These are phyloP conservation scores for Zoysia matrella DNA, from an alignment of 202 grass and related monocot species.

Conservation along the genomic window DNA sequence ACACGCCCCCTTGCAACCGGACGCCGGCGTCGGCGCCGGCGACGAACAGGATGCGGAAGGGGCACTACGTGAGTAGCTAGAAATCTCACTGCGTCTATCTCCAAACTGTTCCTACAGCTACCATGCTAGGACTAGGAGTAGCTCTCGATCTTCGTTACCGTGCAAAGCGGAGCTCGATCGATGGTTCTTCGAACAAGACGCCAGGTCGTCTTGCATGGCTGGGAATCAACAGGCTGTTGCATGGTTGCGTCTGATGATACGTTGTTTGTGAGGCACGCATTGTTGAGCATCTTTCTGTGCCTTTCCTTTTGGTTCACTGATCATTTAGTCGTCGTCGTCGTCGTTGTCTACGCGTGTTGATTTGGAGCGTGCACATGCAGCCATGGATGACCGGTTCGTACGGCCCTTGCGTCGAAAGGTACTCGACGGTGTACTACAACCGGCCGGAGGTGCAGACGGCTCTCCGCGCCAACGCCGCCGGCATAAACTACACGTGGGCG, in stretches of 20 bases:
- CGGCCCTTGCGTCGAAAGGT: slow-evolving; percentile 72
- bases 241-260: too few relatives aligned
- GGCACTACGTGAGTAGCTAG: slow-evolving; percentile 56
- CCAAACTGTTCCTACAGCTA: too few relatives aligned
- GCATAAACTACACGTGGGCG: not conserved
- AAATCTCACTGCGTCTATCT: too few relatives aligned
- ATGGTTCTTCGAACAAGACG: too few relatives aligned
- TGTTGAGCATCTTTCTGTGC: too few relatives aligned
- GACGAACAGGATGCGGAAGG: slow-evolving; percentile 7
- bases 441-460: slow-evolving; percentile 70
- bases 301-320: not conserved
- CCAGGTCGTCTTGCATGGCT: too few relatives aligned
- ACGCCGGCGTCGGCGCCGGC: not conserved
- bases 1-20: slow-evolving; percentile 69
- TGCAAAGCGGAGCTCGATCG: too few relatives aligned
- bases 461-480: slow-evolving; percentile 78
- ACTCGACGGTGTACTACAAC: slow-evolving; percentile 75
- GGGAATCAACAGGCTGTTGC: too few relatives aligned
- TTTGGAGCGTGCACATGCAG: not conserved
- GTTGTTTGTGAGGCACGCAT: too few relatives aligned
- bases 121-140: too few relatives aligned
- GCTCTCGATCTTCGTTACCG: too few relatives aligned
- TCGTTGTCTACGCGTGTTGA: not conserved
- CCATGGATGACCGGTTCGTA: slow-evolving; percentile 61
- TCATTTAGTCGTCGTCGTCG: not conserved